These are phyloP conservation scores for Wickerhamomyces chambardii DNA, from an alignment of 805 yeast genomes.

Conservation along the genomic window DNA sequence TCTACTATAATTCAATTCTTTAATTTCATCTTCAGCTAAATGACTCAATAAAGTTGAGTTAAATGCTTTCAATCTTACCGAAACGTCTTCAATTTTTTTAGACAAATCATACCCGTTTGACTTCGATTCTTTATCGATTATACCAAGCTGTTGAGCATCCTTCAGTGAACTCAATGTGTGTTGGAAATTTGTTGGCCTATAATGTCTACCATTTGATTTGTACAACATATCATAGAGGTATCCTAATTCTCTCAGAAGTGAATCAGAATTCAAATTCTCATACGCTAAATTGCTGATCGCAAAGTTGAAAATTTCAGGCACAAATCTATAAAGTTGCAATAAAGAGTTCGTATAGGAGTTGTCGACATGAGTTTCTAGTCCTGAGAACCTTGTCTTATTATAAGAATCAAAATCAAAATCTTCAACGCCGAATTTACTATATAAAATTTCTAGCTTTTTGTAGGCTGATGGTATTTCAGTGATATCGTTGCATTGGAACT, in stretches of 20 bases:
- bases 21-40: conserved; percentile 39
- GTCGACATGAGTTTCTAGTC: conserved; percentile 82
- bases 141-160: conserved; percentile 42
- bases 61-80: conserved; percentile 35
- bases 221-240: conserved; percentile 86
- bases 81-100: conserved; percentile 10
- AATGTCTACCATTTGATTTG: conserved; percentile 71
- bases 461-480: conserved; percentile 65
- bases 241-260: conserved; percentile 75
- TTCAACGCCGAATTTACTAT: conserved; percentile 85
- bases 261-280: conserved; percentile 35
- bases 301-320: conserved; percentile 63
- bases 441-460: conserved; percentile 63
- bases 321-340: conserved; percentile 71
- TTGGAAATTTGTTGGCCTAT: conserved; percentile 76
- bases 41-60: conserved; percentile 49
- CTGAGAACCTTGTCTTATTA: conserved; percentile 67
- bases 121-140: conserved; percentile 47
- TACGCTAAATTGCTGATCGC: conserved; percentile 46
- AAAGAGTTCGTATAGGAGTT: conserved; percentile 73
- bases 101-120: too few species aligned
- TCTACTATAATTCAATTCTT: conserved; percentile 12
- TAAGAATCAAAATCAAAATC: conserved; percentile 88
- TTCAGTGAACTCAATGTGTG: conserved; percentile 35
- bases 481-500: conserved; percentile 15